Evolutionary conservation across 2,329 filamentous ascomycete genomes (phyloP), one percentile per base, ranked within the genome.

Genomic region (Domatiomyces globalis): DNA sequence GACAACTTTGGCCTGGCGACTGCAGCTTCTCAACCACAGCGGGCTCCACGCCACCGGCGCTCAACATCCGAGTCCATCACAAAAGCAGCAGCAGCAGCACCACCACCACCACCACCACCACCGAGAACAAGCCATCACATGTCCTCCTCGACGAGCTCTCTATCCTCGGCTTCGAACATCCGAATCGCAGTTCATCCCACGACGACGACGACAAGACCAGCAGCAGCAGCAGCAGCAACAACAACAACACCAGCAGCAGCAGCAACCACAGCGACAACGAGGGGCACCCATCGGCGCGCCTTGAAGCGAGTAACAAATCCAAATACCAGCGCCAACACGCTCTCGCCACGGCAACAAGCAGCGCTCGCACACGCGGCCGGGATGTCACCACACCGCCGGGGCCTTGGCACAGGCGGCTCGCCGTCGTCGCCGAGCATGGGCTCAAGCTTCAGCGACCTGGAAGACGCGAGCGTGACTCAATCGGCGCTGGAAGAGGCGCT

Each of bases 371-470:
- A 15, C 33, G 54, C 52, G 27, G 54, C 54, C 10, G 54, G 54
- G 5, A 39, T 56, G 18, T 61, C 59, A 10, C 59, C 58, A 19
- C 58, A 56, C 6, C 57, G 69, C n/a, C 65, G 65, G 43, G 64
- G 64, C 9, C 56, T 56, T 19, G 55, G 61, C 49, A 62, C 66
- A 43, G 65, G 33, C 33, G 67, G 71, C 10, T 78, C 74, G 51
- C 75, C 78, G 54, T 75, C 75, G 10, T 76, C 74, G 8, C 76
- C 76, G 2, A 79, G 76, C 55, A 80, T 80, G 75, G 80, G 79
- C 0, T 81, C 78, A 55, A 81, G 78, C 51, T 83, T 82, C 59
- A 81, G 77, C 57, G 80, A 83, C 63, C 67, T 83, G 36, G 80
- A 83, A 62, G 77, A 78, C 76, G 73, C 78, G 6, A 80, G 78